Base-by-base conservation (phyloP, 305 asterid genomes). In the Rubia peregrina region DNA sequence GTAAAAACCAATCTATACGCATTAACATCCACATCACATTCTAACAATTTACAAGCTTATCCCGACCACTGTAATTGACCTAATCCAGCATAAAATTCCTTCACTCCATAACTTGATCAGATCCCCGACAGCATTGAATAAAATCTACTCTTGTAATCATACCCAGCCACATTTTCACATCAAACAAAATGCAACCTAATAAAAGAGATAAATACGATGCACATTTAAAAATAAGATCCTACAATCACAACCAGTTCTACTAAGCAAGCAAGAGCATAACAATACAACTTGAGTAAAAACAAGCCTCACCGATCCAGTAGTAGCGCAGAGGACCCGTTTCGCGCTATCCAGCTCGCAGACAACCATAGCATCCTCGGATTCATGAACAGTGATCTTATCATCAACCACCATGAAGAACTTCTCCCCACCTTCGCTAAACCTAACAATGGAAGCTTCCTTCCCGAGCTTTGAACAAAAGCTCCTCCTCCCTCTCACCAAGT, bases 401-500 rank as follows among this genome's bases (percentile, higher is more conserved):
- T 62, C 80, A 75, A 73, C 63, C 0, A 75, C 91, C 96, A 90
- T 87, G 67, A 74, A 83, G 69, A 92, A 89, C 33, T 69, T 84
- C 0, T 84, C 95, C 9, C 98, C 97, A 14, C 73, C 61, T 33
- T 74, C 86, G 42, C 83, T 73, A 60, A 73, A 92, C 73, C 80
- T 86, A 10, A 90, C 91, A 9, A 86, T 75, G 0, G 87, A 80
- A 21, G 97, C 86, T 79, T 87, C 98, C 72, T 85, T 87, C 56
- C 89, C 80, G 78, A 90, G 69, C 75, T 84, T 87, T 73, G 90
- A 90, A 71, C 68, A 84, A 68, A 87, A 90, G 69, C 97, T 87
- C 78, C 94, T 69, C 78, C 90, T 83, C 10, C 97, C 95, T 61
- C 97, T 80, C 17, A 87, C 92, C 86, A 90, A 86, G 83, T 92